Conservation (phyloP, 305 asterid species). For the Rubia tinctorum region DNA sequence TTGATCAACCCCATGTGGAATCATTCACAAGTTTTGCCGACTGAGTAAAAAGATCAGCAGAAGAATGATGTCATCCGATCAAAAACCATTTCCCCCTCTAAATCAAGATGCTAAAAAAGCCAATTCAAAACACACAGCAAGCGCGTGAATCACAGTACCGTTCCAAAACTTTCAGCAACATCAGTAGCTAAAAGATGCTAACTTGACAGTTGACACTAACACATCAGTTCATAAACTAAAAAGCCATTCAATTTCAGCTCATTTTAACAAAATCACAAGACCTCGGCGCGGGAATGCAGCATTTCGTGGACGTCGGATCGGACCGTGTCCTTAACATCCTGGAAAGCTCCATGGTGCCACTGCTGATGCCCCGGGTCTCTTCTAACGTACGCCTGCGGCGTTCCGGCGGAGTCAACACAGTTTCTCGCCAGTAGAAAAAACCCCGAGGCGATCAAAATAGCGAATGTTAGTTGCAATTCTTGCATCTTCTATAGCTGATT, state of each 20-base stretch:
- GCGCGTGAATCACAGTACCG: neutral
- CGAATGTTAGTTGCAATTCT: neutral
- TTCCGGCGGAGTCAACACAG: conserved; percentile 40
- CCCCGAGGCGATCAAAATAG: conserved; percentile 7
- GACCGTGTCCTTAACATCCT: conserved; percentile 82
- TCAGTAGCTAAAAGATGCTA: neutral
- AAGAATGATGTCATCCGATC: neutral
- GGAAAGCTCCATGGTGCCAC: conserved; percentile 59
- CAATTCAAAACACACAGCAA: neutral
- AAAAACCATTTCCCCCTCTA: neutral
- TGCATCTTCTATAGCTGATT: neutral
- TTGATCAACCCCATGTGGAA: no score
- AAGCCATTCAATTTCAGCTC: neutral
- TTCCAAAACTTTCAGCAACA: neutral
- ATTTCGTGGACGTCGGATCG: conserved; percentile 91
- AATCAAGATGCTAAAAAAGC: neutral
- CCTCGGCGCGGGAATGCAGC: conserved; percentile 99
- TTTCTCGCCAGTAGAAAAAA: conserved; percentile 1
- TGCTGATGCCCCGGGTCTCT: conserved; percentile 80
- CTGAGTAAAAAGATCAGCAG: neutral
- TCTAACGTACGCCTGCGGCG: conserved; percentile 58
- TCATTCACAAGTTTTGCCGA: no score
- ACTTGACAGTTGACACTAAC: neutral
- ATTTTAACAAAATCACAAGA: conserved; percentile 13
- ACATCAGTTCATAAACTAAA: neutral